Evolutionary conservation across 305 asterid genomes (phyloP), one percentile per base, ranked within the genome.

Genomic region (Rubia peregrina): DNA sequence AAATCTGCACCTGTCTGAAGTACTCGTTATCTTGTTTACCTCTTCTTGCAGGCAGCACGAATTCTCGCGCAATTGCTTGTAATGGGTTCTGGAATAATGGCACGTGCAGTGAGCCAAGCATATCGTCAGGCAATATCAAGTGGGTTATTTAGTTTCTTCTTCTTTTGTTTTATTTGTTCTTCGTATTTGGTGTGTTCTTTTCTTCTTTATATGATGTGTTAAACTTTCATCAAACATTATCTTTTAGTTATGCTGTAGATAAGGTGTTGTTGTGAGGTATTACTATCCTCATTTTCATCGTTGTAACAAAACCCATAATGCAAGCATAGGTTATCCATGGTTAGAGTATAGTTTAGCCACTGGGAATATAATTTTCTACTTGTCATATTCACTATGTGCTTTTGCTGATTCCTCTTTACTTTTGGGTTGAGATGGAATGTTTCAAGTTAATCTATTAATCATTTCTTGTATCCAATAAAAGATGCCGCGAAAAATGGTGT

Each of bases 121-220:
- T 90, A 90, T 86, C 95, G 95, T 51, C 96, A 92, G 80, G 98
- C 98, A 64, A 82, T 92, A 71, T 83, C 88, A 66, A 92, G 98
- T 92, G 72, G 74, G 95, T 78, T 16, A 14, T 49, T 13, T 17
- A 11, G 51, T 44, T 9, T 9, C 8, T 42, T 42, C 10, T 1
- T 26, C 30, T 26, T 26, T 26, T 26, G 30, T 0, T 26, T 26
- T 26, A 26, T 26, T 26, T 33, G 19, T 10, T 22, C 14, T 48
- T 30, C n/a, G 16, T 36, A 22, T 33, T 55, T 48, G 26, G 24
- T 66, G 51, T 44, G 51, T 10, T 51, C 11, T 26, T 36, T 7
- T 14, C 17, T 42, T 63, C 13, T 19, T 51, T 4, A 14, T 41
- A 9, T 14, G 2, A 12, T 30, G 42, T 61, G 65, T 26, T 55